Base-by-base conservation (phyloP, 805 yeast genomes). In the Yamadazyma takamatsuzukensis region DNA sequence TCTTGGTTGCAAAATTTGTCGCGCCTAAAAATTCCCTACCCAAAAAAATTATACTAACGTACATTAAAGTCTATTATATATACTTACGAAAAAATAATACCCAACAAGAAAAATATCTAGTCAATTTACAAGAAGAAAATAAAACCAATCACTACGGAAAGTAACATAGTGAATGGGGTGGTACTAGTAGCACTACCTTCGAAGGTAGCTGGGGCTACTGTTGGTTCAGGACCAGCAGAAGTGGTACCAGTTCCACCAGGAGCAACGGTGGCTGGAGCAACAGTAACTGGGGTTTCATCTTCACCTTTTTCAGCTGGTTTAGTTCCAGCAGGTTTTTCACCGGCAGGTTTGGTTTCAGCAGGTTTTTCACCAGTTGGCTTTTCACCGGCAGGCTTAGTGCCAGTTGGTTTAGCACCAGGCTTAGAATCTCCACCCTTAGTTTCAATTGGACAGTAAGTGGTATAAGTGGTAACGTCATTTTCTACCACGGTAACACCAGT, bases 401-500 rank as follows among this genome's bases (percentile, higher is more conserved):
- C 28, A 25, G 7, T 15, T 13, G 28, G 6, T 8, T 6, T 14
- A 14, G 17, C 15, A n/a, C 5, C 25, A n/a, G 25, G 29, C n/a
- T 11, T 14, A 25, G 19, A 19, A 17, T 27, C 43, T n/a, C n/a
- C n/a, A n/a, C n/a, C n/a, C n/a, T 11, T 15, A 25, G 36, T 21
- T 13, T 51, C 21, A 15, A 53, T 30, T 38, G 60, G 59, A 39
- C 58, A 54, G 56, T 49, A 55, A 22, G 61, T 54, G 42, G 59
- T 53, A 52, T 51, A 55, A 25, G 43, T 44, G 26, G 61, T 53
- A 25, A 38, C 34, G 25, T 40, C 44, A 27, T 47, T 49, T 34
- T 54, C 51, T 36, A 56, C 53, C 18, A 61, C 55, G 41, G 60
- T 56, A 24, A 55, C 38, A 41, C 63, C 64, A 30, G 65, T 58